Conservation (phyloP, 148 eudicot species). For the Pouteria glomerata region DNA sequence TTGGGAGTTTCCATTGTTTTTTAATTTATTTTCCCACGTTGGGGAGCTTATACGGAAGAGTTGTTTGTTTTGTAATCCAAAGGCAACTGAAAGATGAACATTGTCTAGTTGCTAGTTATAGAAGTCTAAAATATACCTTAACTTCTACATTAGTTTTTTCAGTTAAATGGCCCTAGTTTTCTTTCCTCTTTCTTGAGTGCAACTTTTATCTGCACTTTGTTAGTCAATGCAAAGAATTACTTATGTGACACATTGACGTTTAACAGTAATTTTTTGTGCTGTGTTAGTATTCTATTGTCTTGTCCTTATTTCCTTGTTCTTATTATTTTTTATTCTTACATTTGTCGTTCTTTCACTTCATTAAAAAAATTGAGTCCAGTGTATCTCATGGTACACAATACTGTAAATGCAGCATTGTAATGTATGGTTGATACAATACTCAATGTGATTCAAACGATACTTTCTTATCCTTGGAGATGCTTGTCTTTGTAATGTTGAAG, state of each 20-base stretch:
- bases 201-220: background rate
- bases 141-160: background rate
- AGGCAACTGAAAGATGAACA: constrained; percentile 1
- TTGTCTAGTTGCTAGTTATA: background rate
- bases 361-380: background rate
- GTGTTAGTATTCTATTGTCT: background rate
- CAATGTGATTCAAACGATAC: background rate
- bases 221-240: background rate
- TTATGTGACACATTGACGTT: background rate
- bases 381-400: background rate
- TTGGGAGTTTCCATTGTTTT: background rate
- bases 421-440: background rate
- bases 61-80: background rate
- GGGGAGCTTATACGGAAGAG: background rate
- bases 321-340: background rate
- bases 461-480: no score
- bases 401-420: background rate
- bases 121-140: background rate
- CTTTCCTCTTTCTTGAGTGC: background rate
- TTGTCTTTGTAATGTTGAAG: background rate
- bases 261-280: background rate
- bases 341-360: background rate
- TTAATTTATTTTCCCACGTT: background rate
- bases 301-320: background rate
- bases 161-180: background rate